Evolutionary conservation across 2,329 filamentous ascomycete genomes (phyloP), one percentile per base, ranked within the genome.

Genomic region (Colletotrichum kahawae): DNA sequence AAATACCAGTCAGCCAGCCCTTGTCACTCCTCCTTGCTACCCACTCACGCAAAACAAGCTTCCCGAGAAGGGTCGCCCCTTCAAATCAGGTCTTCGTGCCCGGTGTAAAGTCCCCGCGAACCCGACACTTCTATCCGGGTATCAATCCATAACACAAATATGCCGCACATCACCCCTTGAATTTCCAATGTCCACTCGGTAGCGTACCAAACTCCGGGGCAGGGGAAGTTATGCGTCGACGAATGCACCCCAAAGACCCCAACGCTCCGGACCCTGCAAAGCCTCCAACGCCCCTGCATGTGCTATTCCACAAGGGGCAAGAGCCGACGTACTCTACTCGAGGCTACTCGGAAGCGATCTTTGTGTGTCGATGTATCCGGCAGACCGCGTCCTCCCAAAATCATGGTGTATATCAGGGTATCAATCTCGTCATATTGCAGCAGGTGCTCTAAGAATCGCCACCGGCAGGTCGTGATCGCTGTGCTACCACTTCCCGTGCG

Each of bases 401-500:
- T 38, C 29, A 51, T 57, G 36, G 57, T 71, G 60, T 71, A 68
- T 67, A 71, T 74, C 60, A 71, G 76, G 76, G 76, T 76, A 77
- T 77, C 67, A 76, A 74, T 76, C 67, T 77, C 48, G 38, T 70
- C 36, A 70, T 70, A 38, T 74, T 56, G 67, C 66, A 67, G 63
- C 31, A 66, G 64, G 36, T 43, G 38, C 12, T 34, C 51, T 43
- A 76, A 29, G 76, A 76, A 64, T 71, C 67, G 63, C 67, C 64
- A 14, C 33, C 59, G 14, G 69, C 63, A 38, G 75, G 68, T 18
- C 69, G 65, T 48, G 76, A 71, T 59, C 71, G 70, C 71, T 85
- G 84, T 7, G 83, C 84, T 31, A 98, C 91, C 18, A 98, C 93
- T 83, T 99, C 97, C 69, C 96, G 90, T 1, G 95, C 96, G 81